Conservation (phyloP, 257 asterid species). For the Gynochthodes officinalis region DNA sequence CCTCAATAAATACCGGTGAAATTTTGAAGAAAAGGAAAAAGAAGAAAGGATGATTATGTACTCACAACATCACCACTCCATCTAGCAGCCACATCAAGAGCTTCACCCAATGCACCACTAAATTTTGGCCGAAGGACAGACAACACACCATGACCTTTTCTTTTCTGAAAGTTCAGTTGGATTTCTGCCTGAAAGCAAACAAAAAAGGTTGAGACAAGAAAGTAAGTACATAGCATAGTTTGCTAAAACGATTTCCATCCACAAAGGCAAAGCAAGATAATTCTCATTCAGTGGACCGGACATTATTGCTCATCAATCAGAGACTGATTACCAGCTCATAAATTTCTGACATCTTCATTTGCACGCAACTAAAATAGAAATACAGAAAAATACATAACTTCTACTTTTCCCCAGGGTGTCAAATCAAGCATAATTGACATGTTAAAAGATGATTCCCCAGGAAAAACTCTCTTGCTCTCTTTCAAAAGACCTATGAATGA, state of each 20-base stretch:
- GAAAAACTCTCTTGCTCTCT: background rate
- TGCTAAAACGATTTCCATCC: background rate
- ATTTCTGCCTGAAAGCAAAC: slow-evolving; percentile 69
- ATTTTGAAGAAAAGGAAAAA: slow-evolving; percentile 8
- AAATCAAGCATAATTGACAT: background rate
- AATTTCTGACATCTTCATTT: background rate
- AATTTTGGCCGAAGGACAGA: slow-evolving; percentile 95
- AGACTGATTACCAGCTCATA: background rate
- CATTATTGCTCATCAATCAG: background rate
- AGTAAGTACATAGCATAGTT: background rate
- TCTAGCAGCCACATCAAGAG: slow-evolving; percentile 96
- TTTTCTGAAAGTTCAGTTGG: slow-evolving; percentile 89
- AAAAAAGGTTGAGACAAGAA: slow-evolving; percentile 2
- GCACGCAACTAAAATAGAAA: background rate
- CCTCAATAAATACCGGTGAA: background rate
- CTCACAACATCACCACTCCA: slow-evolving; percentile 99
- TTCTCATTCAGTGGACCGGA: background rate
- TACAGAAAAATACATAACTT: background rate
- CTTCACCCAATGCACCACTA: slow-evolving; percentile 98
- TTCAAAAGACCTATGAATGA: background rate
- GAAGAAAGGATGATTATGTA: slow-evolving; percentile 23
- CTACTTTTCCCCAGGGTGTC: background rate
- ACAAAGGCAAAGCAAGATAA: background rate
- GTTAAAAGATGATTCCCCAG: background rate
- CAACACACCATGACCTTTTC: slow-evolving; percentile 93